Base-by-base conservation (phyloP, 148 eudicot genomes). In the Chenopodium quinoa region DNA sequence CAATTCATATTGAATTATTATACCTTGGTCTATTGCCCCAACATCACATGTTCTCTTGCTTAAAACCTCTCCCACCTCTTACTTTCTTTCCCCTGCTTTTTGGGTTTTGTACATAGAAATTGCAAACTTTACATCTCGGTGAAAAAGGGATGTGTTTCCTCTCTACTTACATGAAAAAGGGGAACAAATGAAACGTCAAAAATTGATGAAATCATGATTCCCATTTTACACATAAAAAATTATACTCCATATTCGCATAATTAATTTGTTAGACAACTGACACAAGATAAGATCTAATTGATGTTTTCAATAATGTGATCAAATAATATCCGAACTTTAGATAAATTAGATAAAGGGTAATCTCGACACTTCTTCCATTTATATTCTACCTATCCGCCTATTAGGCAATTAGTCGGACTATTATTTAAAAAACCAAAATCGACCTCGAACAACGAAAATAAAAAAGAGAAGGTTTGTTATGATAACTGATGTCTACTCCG, bases 21-120 rank as follows among this genome's bases (percentile, higher is more conserved):
- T 77, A 82, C 71, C 32, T 84, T 72, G 87, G 85, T 75, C 69
- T 78, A 13, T 66, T 78, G 64, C 84, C 87, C 86, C 84, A 84
- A 85, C 89, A 81, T 62, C 86, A 85, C 89, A 87, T 85, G 89
- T 87, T 81, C 83, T 75, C 74, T 82, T 87, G 85, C 89, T 65
- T 84, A 71, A 76, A 82, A 76, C 75, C 70, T 54, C 69, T 66
- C 76, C 54, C 56, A 58, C 37, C 69, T 60, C 73, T 40, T 32
- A 64, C 47, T 54, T 81, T 50, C 63, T 46, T 77, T 54, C 58
- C 73, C 75, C 73, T 34, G 19, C 69, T 78, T 50, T 77, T 80
- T 69, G 47, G 78, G 64, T 9, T 37, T 58, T 27, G 48, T 80
- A 71, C 66, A 44, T 76, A 54, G 52, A 56, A 22, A 76, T 20